Base-by-base conservation (phyloP, 257 asterid species). In the Ehretia macrophylla region DNA sequence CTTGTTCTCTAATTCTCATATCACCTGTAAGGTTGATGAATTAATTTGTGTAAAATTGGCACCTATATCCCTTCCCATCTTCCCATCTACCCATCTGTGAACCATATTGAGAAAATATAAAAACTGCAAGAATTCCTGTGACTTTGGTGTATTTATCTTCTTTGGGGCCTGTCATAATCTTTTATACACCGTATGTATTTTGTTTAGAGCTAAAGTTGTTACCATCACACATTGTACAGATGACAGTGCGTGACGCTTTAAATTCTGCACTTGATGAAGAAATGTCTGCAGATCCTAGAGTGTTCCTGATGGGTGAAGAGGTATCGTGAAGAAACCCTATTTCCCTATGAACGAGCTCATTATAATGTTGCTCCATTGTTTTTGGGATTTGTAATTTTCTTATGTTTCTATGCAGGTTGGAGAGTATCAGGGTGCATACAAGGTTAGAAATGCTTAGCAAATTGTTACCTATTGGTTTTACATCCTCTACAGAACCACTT, bases 241-340 rank as follows among this genome's bases (percentile, higher is more conserved):
- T 92, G 87, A 92, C 86, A 10, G 96, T 88, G 58, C 93, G 97
- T 22, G 96, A 88, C 56, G 99, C 97, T 61, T 67, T 92, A 53
- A 92, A 88, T 79, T 88, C 99, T 52, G 97, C 97, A 42, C 76
- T 92, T 21, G 95, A 88, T 69, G 99, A 92, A 69, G 99, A 92
- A 82, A 92, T 92, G 97, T 77, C 96, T n/a, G 99, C 98, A 18
- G 97, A 92, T 70, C 88, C 95, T 49, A 77, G 70, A 71, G 99
- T 92, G 8, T 86, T 92, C 63, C 3, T 88, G 40, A 88, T 92
- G 95, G 99, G 97, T 18, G 99, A 92, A 80, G 98, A 92, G 97
- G 97, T 91, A 77, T 10, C 16, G 12, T 42, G 5, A 4, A 42
- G 35, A 49, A n/a, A n/a, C 54, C n/a, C 54, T 47, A 14, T 18